Base-by-base conservation (phyloP, 371 early-diverging fungal genomes). In the Lichtheimia hyalospora region DNA sequence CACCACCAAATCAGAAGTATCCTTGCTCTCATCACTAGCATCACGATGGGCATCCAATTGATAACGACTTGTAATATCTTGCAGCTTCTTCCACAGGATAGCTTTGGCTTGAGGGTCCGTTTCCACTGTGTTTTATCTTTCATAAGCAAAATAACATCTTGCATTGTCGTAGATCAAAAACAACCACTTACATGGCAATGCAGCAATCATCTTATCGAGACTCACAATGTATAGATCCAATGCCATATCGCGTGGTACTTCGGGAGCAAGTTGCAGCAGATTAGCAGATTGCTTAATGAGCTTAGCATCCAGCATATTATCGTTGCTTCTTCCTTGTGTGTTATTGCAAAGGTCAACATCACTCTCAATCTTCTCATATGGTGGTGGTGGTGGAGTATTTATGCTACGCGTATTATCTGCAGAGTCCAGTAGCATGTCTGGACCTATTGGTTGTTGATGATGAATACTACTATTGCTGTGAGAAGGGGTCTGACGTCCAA, bases 191-290 rank as follows among this genome's bases (percentile, higher is more conserved):
- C 83, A 62, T 43, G 84, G 80, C n/a, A 83, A 61, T 21, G 84
- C 76, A 57, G 74, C 66, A 46, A 83, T 57, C 57, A 81, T n/a
- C 5, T 71, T 76, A 16, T 73, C 80, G 20, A 83, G 50, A 6
- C 75, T 75, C 62, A 78, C 71, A 57, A 83, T 56, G 23, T 83
- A 83, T n/a, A 83, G 68, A 57, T 82, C 84, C 40, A 82, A 67
- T 0, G 82, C 80, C 63, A 70, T 70, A 21, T 63, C 52, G 55
- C 16, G 75, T 70, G 43, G 73, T 79, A 77, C 78, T 20, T 83
- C 80, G 15, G 78, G 62, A 6, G 82, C 77, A 3, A 81, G 66
- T 34, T 74, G 75, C 7, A 81, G 65, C 3, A 83, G 63, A 3
- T 78, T 73, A 52, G 79, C 63, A 3, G 80, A 79, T 44, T 81